Percentiles rank a stretch among this genome's conserved stretches.
These are phyloP conservation scores for Lasiosphaeriaceae sp. DNA, from an alignment of 495 filamentous ascomycete genomes.

Conservation along the genomic window DNA sequence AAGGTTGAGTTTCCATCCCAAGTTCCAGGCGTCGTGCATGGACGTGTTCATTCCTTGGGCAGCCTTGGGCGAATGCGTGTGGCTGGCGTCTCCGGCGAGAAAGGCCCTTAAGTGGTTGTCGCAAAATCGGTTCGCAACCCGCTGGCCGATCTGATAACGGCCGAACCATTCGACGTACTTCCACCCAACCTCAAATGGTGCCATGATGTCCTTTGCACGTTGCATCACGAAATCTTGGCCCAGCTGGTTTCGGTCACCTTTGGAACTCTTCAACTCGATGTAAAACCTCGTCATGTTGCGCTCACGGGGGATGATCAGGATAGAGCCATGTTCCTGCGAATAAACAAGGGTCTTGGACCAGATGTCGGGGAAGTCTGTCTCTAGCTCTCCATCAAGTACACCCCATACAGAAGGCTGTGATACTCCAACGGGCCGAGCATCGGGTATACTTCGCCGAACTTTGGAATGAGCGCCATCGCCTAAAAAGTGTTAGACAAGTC, in stretches of 20 bases:
- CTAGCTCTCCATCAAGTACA: slow-evolving; percentile 62
- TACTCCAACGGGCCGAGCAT: slow-evolving; percentile 54
- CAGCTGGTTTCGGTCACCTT: slow-evolving; percentile 43
- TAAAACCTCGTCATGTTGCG: slow-evolving; percentile 64
- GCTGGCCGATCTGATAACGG: slow-evolving; percentile 62
- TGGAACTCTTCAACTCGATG: slow-evolving; percentile 59
- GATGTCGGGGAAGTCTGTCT: slow-evolving; percentile 66
- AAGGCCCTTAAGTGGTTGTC: slow-evolving; percentile 55
- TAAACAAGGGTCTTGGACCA: slow-evolving; percentile 65
- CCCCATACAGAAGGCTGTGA: slow-evolving; percentile 66
- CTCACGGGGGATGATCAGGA: slow-evolving; percentile 66
- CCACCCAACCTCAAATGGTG: slow-evolving; percentile 58
- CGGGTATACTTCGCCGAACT: slow-evolving; percentile 52
- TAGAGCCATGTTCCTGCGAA: slow-evolving; percentile 56
- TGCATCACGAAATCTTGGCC: slow-evolving; percentile 63
- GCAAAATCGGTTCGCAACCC: slow-evolving; percentile 57
- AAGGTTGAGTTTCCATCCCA: slow-evolving; percentile 71
- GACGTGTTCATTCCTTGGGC: slow-evolving; percentile 78
- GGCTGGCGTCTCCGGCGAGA: slow-evolving; percentile 70
- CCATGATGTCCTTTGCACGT: slow-evolving; percentile 59
- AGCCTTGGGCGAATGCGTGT: slow-evolving; percentile 72
- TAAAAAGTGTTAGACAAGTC: slow-evolving; percentile 19
- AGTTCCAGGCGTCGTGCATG: slow-evolving; percentile 74
- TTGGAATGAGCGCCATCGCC: slow-evolving; percentile 51
- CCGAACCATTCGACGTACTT: slow-evolving; percentile 60